phyloP scores from a whole-genome alignment of 495 filamentous ascomycete genomes.

The Penicillium steckii region DNA sequence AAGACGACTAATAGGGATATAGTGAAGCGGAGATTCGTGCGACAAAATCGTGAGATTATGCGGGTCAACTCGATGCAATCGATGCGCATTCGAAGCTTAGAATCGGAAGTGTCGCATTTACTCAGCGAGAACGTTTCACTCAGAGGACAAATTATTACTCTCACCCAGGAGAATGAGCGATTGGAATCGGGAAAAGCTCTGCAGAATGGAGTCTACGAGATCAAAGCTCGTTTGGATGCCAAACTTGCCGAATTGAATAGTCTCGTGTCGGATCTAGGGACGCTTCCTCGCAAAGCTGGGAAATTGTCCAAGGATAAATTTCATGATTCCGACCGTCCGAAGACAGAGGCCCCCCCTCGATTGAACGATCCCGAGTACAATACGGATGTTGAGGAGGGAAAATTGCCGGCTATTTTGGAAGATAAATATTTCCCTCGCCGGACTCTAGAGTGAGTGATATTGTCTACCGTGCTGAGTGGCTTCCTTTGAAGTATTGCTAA shows the following conservation, averaged over 20 bases:
- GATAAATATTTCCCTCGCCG: constrained; percentile 71
- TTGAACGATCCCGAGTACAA: constrained; percentile 10
- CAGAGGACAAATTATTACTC: constrained; percentile 70
- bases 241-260: constrained; percentile 66
- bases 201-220: constrained; percentile 56
- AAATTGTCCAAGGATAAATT: constrained; percentile 16
- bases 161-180: constrained; percentile 66
- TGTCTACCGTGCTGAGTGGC: no score
- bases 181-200: constrained; percentile 41
- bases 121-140: constrained; percentile 86
- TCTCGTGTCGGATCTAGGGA: constrained; percentile 63
- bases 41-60: constrained; percentile 94
- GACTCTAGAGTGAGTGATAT: constrained; percentile 69
- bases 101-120: constrained; percentile 79
- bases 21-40: constrained; percentile 85
- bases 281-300: constrained; percentile 39
- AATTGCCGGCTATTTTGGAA: constrained; percentile 80
- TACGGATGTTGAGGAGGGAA: constrained; percentile 50
- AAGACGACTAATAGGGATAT: constrained; percentile 12
- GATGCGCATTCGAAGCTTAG: constrained; percentile 80
- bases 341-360: constrained; percentile 13
- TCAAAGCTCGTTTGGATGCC: constrained; percentile 66
- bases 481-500: constrained; percentile 17
- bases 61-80: constrained; percentile 88
- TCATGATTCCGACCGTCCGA: constrained; percentile 17